A percentile compares a stretch with the other conserved stretches of the same genome.
These are phyloP conservation scores for Monosporascus sp. DNA, from an alignment of 2,329 filamentous ascomycete genomes.

Conservation along the genomic window DNA sequence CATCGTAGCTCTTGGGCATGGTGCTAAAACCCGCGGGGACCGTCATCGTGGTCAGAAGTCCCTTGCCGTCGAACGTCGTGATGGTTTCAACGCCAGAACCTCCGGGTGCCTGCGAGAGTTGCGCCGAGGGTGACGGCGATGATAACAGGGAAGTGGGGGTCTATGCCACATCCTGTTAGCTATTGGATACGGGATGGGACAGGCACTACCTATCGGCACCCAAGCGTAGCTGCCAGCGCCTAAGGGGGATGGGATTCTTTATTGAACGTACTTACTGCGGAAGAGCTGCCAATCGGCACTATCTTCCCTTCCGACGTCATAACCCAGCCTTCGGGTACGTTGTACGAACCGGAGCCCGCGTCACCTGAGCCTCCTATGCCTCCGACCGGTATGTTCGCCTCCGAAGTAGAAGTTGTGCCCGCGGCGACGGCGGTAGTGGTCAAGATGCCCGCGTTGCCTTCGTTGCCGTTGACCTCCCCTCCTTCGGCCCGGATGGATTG, in stretches of 20 bases:
- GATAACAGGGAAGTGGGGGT: constrained; percentile 37
- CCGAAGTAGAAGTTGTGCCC: constrained; percentile 55
- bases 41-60: constrained; percentile 42
- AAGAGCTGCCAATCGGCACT: constrained; percentile 61
- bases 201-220: neutral
- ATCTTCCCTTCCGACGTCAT: constrained; percentile 76
- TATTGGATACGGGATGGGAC: neutral
- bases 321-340: constrained; percentile 71
- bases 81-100: constrained; percentile 38
- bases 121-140: constrained; percentile 44
- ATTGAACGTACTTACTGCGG: constrained; percentile 42
- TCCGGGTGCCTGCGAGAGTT: constrained; percentile 27
- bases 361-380: constrained; percentile 56
- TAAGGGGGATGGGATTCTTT: constrained; percentile 1
- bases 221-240: constrained; percentile 15
- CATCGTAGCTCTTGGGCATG: constrained; percentile 36
- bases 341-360: constrained; percentile 45
- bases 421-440: constrained; percentile 55
- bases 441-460: constrained; percentile 46
- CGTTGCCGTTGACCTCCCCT: constrained; percentile 67
- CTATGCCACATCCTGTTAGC: constrained; percentile 22
- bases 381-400: constrained; percentile 64
- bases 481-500: constrained; percentile 75
- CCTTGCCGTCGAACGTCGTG: constrained; percentile 41
- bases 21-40: constrained; percentile 28